Evolutionary conservation across 805 yeast genomes (phyloP), one percentile per base, ranked within the genome.

Genomic region (Jamesozyma gamospora): DNA sequence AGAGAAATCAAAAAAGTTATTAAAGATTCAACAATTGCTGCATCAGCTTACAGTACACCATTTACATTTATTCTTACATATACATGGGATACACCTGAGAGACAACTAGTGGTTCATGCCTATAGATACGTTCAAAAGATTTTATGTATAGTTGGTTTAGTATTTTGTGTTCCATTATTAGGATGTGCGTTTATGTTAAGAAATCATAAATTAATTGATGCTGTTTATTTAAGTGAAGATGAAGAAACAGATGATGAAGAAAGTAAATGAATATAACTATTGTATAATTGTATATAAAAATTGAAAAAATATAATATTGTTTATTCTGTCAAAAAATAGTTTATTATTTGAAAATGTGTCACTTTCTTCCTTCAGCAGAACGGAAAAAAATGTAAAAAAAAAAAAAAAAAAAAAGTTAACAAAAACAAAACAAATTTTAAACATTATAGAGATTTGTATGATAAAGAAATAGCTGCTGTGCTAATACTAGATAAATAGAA

Each of bases 81-180:
- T 51, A 60, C 74, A 3, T 75, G 82, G 80, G 82, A 74, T 1
- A 64, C 82, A 1, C 69, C 74, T 7, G 76, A 68, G 43, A 70
- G 87, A 57, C 54, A 52, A 8, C 73, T 68, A 1, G 68, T 77
- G 28, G 78, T 76, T 4, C 54, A 45, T 28, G 73, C 82, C 0
- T 80, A 79, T 58, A 67, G 70, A 37, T 56, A 73, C 36, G 66
- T 74, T 25, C 85, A 77, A 57, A 67, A 66, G 51, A 57, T 75
- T 33, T 63, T 79, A 52, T 65, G 75, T 53, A 66, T 71, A 39
- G 71, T 74, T 26, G 82, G 80, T 18, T 44, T 66, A 15, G 68
- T 73, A 39, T 67, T 80, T 53, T 68, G 75, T 55, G 67, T 72
- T 38, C 75, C 79, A 16, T 61, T 79, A 51, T 49, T 79, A 11